Evolutionary conservation across 1,139 yeast species (phyloP).

Genomic region (Scheffersomyces parashehatae): DNA sequence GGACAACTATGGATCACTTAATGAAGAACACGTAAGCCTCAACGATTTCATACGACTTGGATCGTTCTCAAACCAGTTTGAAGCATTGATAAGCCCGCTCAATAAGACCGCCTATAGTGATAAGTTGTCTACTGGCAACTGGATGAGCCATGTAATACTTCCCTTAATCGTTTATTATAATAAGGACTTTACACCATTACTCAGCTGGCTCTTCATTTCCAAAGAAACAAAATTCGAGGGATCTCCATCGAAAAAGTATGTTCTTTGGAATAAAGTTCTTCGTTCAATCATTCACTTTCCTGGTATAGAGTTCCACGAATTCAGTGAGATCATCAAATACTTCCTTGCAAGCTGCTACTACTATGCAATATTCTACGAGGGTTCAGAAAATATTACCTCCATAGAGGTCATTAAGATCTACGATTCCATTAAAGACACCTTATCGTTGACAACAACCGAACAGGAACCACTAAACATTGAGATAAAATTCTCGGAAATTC

Average conservation of each 20-base stretch:
- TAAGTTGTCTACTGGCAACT: slow-evolving; percentile 18
- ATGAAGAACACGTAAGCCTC: slow-evolving; percentile 8
- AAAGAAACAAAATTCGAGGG: slow-evolving; percentile 1
- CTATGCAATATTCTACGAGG: slow-evolving; percentile 11
- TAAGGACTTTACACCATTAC: slow-evolving; percentile 25
- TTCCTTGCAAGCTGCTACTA: slow-evolving; percentile 30
- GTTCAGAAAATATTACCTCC: slow-evolving; percentile 16
- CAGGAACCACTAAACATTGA: not conserved
- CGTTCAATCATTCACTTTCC: slow-evolving; percentile 15
- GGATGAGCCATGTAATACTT: slow-evolving; percentile 32
- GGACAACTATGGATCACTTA: slow-evolving; percentile 23
- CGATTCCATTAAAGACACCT: slow-evolving; percentile 29
- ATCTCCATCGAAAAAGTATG: slow-evolving; percentile 16
- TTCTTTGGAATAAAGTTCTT: slow-evolving; percentile 26
- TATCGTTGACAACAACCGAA: slow-evolving; percentile 7
- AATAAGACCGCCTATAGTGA: slow-evolving; percentile 8
- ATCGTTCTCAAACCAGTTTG: slow-evolving; percentile 18
- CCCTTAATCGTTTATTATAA: slow-evolving; percentile 26
- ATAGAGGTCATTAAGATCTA: slow-evolving; percentile 32
- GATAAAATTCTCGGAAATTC: not conserved
- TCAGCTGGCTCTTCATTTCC: slow-evolving; percentile 26
- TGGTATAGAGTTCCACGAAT: slow-evolving; percentile 12
- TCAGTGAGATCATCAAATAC: slow-evolving; percentile 15
- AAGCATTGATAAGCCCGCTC: slow-evolving; percentile 26
- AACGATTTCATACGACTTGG: slow-evolving; percentile 14